Evolutionary conservation across 176 grass and related monocot species (phyloP), one percentile per base, ranked within the genome.

Genomic region (Zea luxurians): DNA sequence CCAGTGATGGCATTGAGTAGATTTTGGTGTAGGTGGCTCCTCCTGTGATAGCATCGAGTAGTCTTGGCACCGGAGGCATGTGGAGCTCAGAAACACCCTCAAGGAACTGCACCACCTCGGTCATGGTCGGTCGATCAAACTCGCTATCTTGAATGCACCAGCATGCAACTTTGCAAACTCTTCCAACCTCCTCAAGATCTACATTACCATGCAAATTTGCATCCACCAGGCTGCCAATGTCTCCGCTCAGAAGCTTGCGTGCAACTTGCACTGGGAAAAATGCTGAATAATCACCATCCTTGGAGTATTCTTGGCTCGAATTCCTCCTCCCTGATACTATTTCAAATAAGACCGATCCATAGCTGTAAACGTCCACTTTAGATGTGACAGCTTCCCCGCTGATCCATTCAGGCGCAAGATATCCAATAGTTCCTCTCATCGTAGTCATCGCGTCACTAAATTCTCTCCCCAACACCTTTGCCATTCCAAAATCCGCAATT

Each of bases 401-500:
- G 6, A 72, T 50, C 70, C 70, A 72, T 72, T 72, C 70, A 37
- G 70, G 70, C 4, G 70, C 70, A 9, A 53, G 48, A 0, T 72
- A 71, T 13, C 68, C 68, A 37, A 71, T 71, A 0, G 68, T 71
- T 50, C 68, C 68, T 71, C 68, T 49, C 68, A 71, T 71, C 9
- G 68, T 71, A 36, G 68, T 71, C 3, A 71, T 71, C 4, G 68
- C 68, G 9, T 53, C 7, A 48, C 70, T 72, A 2, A 72, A 72
- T 0, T 72, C 70, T n/a, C 70, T 72, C 48, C 70, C 48, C 35
- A 72, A 10, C 6, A 72, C 47, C 48, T 72, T 72, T 2, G 70
- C 70, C 70, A 72, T 72, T n/a, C 70, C 70, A 72, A 72, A 72
- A 6, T 72, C 70, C 6, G 70, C 70, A 38, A 72, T 72, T 5